Base-by-base conservation (phyloP, 306 rosid species). In the Lathyrus sativus region DNA sequence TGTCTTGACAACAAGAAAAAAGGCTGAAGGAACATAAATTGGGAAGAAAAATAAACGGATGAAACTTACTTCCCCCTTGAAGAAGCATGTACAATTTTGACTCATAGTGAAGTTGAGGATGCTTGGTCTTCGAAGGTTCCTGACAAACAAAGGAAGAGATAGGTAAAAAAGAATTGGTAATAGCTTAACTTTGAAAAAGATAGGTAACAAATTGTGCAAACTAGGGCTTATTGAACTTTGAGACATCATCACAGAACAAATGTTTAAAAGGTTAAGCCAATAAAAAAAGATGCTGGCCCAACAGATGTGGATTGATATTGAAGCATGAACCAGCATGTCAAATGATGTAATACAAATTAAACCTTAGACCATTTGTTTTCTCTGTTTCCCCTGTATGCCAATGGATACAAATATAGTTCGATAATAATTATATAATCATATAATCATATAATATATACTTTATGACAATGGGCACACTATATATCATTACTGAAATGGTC, bases 51-150 rank as follows among this genome's bases (percentile, higher is more conserved):
- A 45, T 12, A 50, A 38, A 31, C 19, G 51, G 11, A 50, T 38
- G 57, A 60, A 79, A 85, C 98, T 45, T 76, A 93, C 98, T 90
- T 79, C 98, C 98, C 79, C 98, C 98, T 81, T 93, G 97, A 61
- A 93, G 98, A 82, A 93, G 96, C 91, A 86, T 79, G 79, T 93
- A 93, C 80, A 93, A 78, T 76, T 90, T 93, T 59, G 98, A 90
- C 85, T 93, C 98, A 73, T 93, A 93, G 70, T 93, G 98, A 80
- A 93, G 95, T 78, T 93, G 98, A 31, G 98, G 98, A 73, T 93
- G 98, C 78, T 90, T 93, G 70, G 97, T 90, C 85, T 93, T 90
- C 84, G 72, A 96, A 26, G 95, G 57, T 84, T 93, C 98, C 98
- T 93, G 86, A 58, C 64, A 54, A 60, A 72, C 56, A 78, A 78